phyloP scores from a whole-genome alignment of 306 rosid genomes.

The Vicia villosa region DNA sequence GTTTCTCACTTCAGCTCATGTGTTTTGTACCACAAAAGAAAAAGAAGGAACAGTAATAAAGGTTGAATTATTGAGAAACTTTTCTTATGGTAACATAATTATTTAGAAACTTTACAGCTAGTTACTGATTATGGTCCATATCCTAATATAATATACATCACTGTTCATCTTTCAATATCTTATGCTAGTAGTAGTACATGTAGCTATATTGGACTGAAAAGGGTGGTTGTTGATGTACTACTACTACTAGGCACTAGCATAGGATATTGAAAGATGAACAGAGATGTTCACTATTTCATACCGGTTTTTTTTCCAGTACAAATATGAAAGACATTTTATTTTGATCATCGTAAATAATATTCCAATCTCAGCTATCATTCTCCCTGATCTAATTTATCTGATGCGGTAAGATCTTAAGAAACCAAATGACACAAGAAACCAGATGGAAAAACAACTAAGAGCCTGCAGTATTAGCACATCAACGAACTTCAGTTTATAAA shows the following conservation, averaged over 20 bases:
- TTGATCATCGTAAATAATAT: not conserved
- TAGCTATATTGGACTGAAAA: not conserved
- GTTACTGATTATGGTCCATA: no score
- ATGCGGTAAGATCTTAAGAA: constrained; percentile 27
- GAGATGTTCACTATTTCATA: not conserved
- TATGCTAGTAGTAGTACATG: no score
- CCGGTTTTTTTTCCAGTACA: not conserved
- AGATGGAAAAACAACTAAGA: not conserved
- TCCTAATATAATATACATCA: no score
- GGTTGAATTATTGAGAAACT: no score
- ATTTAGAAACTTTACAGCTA: no score
- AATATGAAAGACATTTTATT: not conserved
- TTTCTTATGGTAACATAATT: no score
- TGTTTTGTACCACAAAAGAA: no score
- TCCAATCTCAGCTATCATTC: not conserved
- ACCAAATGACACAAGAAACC: not conserved
- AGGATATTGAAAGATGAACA: not conserved
- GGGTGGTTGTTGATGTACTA: not conserved
- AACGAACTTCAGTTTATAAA: constrained; percentile 34
- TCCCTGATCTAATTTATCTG: not conserved
- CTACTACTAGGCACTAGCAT: not conserved
- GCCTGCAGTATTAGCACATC: constrained; percentile 4
- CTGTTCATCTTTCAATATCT: no score
- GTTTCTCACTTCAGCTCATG: no score
- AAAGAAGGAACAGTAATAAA: no score